A percentile compares a stretch with the other conserved stretches of the same genome.
These are phyloP conservation scores for Pyricularia grisea DNA, from an alignment of 2,329 filamentous ascomycete species.

Conservation along the genomic window DNA sequence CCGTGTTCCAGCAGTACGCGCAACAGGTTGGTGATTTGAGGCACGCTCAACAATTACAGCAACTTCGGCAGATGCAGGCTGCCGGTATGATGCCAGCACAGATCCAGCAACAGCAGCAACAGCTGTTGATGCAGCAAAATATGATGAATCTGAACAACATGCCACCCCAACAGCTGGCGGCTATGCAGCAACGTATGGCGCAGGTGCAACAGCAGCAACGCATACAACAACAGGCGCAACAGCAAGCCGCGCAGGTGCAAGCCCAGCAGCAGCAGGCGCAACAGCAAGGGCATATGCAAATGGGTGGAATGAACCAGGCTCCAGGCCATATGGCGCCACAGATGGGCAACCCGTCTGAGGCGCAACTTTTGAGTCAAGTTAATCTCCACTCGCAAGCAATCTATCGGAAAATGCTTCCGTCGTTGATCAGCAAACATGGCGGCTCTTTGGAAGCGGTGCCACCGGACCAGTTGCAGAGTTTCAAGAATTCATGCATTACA, in stretches of 20 bases:
- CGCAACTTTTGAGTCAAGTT: not conserved
- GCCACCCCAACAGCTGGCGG: constrained; percentile 19
- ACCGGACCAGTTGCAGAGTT: constrained; percentile 30
- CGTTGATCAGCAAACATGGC: constrained; percentile 22
- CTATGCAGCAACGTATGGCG: constrained; percentile 17
- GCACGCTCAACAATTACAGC: constrained; percentile 14
- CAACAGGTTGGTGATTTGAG: constrained; percentile 33
- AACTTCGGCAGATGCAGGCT: constrained; percentile 27
- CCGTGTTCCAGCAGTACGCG: constrained; percentile 27
- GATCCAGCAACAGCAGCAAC: constrained; percentile 27
- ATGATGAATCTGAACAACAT: constrained; percentile 16
- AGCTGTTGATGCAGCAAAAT: constrained; percentile 28
- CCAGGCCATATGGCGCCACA: not conserved
- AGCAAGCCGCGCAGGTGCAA: constrained; percentile 19
- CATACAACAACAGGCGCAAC: constrained; percentile 14
- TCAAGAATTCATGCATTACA: constrained; percentile 30
- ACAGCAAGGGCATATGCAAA: constrained; percentile 20
- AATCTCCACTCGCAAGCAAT: constrained; percentile 13
- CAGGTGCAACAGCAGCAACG: constrained; percentile 17
- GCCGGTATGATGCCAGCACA: constrained; percentile 21
- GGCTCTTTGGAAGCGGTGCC: constrained; percentile 34
- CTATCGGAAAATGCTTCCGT: constrained; percentile 27
- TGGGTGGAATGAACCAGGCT: constrained; percentile 8
- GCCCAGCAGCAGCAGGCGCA: constrained; percentile 17
- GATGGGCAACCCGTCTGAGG: constrained; percentile 8